Percentiles rank a stretch among this genome's conserved stretches.
These are phyloP conservation scores for Monosporascus sp. DNA, from an alignment of 2,329 filamentous ascomycete species.

Conservation along the genomic window DNA sequence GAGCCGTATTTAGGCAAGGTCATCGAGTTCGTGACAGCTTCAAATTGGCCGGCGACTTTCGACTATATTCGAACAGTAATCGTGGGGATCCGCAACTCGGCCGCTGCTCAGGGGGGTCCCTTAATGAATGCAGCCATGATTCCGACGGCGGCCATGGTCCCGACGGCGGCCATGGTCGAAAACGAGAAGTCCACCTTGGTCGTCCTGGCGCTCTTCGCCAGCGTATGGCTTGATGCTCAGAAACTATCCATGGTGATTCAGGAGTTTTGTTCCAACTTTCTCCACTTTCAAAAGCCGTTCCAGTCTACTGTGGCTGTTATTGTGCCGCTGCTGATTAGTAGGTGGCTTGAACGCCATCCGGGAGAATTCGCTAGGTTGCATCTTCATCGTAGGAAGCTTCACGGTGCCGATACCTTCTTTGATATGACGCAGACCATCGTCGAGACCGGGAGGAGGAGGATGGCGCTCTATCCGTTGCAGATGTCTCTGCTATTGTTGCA, in stretches of 20 bases:
- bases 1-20: slow-evolving; percentile 52
- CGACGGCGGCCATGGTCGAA: slow-evolving; percentile 35
- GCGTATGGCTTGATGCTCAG: slow-evolving; percentile 59
- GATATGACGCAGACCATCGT: slow-evolving; percentile 62
- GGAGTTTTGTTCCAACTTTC: slow-evolving; percentile 62
- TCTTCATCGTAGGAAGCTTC: slow-evolving; percentile 54
- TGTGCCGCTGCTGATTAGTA: slow-evolving; percentile 56
- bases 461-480: slow-evolving; percentile 58
- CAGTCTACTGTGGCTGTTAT: slow-evolving; percentile 61
- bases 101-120: slow-evolving; percentile 32
- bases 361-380: slow-evolving; percentile 62
- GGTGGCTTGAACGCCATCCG: slow-evolving; percentile 63
- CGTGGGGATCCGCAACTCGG: slow-evolving; percentile 43
- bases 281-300: slow-evolving; percentile 60
- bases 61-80: slow-evolving; percentile 52
- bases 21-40: slow-evolving; percentile 60
- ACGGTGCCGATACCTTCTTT: slow-evolving; percentile 63
- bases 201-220: slow-evolving; percentile 54
- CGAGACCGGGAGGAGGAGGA: slow-evolving; percentile 52
- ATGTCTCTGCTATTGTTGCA: slow-evolving; percentile 58
- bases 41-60: slow-evolving; percentile 57
- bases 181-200: slow-evolving; percentile 50
- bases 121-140: slow-evolving; percentile 14
- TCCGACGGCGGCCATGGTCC: slow-evolving; percentile 31
- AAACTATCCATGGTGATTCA: slow-evolving; percentile 60